A percentile compares a stretch with the other conserved stretches of the same genome.
Evolutionary conservation across 352 stramenopile genomes (phyloP).

Genomic region (Globisporangium echinulatum): DNA sequence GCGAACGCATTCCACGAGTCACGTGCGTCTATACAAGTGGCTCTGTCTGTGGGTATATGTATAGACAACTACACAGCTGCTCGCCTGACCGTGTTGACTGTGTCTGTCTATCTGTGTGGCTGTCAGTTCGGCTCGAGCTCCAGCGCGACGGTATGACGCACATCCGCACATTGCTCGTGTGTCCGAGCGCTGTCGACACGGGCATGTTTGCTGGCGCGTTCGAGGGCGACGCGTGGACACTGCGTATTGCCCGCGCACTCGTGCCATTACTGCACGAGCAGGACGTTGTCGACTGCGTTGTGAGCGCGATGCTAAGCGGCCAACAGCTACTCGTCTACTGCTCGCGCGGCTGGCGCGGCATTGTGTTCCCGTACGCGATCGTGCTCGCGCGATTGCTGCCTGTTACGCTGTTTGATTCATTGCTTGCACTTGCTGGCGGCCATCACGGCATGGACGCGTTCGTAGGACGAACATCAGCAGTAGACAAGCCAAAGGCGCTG

Average conservation of each 20-base stretch:
- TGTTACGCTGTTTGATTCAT: constrained; percentile 36
- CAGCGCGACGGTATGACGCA: constrained; percentile 44
- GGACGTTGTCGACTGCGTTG: constrained; percentile 47
- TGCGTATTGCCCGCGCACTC: constrained; percentile 29
- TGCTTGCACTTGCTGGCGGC: constrained; percentile 55
- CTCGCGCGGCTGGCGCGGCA: constrained; percentile 42
- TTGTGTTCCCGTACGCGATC: constrained; percentile 45
- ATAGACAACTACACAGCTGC: not conserved
- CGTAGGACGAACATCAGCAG: constrained; percentile 19
- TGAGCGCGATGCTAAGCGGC: constrained; percentile 38
- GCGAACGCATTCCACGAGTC: constrained; percentile 70
- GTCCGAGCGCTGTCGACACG: constrained; percentile 60
- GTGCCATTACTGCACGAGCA: constrained; percentile 44
- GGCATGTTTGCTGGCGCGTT: constrained; percentile 73
- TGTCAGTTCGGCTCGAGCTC: constrained; percentile 67
- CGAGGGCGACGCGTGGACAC: constrained; percentile 26
- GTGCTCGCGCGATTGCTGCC: constrained; percentile 47
- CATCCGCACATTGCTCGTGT: constrained; percentile 71
- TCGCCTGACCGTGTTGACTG: not conserved
- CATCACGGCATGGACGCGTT: constrained; percentile 76
- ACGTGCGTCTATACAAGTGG: constrained; percentile 12
- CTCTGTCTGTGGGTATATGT: not conserved
- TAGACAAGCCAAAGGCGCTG: not conserved
- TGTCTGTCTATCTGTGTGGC: not conserved
- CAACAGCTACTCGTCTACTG: constrained; percentile 68